Conservation (phyloP, 495 filamentous ascomycete genomes). For the Aspergillus heteromorphus region DNA sequence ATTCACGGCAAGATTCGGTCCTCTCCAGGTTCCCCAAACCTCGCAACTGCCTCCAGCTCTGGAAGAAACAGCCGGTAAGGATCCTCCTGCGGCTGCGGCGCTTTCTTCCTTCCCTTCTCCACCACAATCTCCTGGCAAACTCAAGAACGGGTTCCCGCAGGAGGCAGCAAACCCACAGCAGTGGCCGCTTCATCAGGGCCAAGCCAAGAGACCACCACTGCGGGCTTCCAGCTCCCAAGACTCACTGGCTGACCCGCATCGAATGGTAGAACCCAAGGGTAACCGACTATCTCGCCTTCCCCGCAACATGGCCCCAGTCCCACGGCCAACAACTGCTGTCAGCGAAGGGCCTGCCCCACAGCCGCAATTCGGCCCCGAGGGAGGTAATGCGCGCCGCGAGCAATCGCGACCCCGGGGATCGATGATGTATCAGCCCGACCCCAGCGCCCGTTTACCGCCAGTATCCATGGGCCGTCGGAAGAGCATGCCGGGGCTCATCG, state of each 20-base stretch:
- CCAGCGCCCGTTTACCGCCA: background rate
- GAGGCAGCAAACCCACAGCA: slow-evolving; percentile 20
- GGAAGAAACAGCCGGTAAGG: slow-evolving; percentile 15
- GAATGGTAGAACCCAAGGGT: slow-evolving; percentile 3
- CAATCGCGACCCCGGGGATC: background rate
- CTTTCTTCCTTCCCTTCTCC: slow-evolving; percentile 31
- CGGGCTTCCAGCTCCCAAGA: slow-evolving; percentile 35
- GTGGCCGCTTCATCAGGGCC: slow-evolving; percentile 4
- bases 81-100: slow-evolving; percentile 10
- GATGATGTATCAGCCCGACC: background rate
- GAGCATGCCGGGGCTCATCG: slow-evolving; percentile 56
- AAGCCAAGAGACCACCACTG: slow-evolving; percentile 15
- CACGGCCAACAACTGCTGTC: background rate
- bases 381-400: background rate
- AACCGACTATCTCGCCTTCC: slow-evolving; percentile 24
- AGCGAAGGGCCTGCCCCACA: slow-evolving; percentile 7
- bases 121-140: slow-evolving; percentile 36
- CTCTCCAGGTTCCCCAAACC: slow-evolving; percentile 10
- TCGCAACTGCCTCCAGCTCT: slow-evolving; percentile 15
- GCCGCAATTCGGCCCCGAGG: slow-evolving; percentile 11
- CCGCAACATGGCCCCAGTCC: background rate
- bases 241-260: slow-evolving; percentile 18
- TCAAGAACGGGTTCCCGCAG: slow-evolving; percentile 19
- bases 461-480: slow-evolving; percentile 33
- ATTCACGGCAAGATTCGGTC: slow-evolving; percentile 25